phyloP scores from a whole-genome alignment of 2,329 filamentous ascomycete species.

The Blastomyces silverae region DNA sequence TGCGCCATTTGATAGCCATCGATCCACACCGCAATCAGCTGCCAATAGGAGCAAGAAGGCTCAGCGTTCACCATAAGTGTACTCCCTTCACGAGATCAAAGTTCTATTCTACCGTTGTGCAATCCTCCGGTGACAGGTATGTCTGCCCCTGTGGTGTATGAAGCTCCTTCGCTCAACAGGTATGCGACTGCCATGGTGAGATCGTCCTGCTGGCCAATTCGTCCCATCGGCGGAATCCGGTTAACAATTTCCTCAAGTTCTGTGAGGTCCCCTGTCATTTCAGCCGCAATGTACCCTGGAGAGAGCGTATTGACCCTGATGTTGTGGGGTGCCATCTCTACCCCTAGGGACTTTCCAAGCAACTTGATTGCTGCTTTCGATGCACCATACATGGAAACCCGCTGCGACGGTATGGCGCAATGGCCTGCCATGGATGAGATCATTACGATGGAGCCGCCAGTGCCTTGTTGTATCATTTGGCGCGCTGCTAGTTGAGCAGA shows the following conservation, averaged over 20 bases:
- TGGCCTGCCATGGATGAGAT: conserved; percentile 38
- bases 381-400: conserved; percentile 41
- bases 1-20: neutral
- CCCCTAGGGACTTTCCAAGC: conserved; percentile 27
- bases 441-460: conserved; percentile 38
- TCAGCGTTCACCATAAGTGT: neutral
- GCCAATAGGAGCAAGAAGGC: neutral
- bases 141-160: conserved; percentile 42
- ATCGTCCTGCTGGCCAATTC: conserved; percentile 8
- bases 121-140: conserved; percentile 44
- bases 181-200: conserved; percentile 8
- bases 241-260: neutral
- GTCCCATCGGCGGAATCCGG: neutral
- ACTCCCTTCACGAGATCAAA: neutral
- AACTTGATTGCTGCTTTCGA: conserved; percentile 41
- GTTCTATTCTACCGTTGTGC: conserved; percentile 34
- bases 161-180: conserved; percentile 39
- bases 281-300: conserved; percentile 24
- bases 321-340: conserved; percentile 35
- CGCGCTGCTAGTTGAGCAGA: conserved; percentile 36
- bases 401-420: conserved; percentile 34
- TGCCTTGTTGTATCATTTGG: conserved; percentile 39
- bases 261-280: neutral
- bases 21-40: neutral
- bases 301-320: conserved; percentile 40